Evolutionary conservation across 768 basidiomycete genomes (phyloP).

Genomic region (Leccinum disarticulatum): DNA sequence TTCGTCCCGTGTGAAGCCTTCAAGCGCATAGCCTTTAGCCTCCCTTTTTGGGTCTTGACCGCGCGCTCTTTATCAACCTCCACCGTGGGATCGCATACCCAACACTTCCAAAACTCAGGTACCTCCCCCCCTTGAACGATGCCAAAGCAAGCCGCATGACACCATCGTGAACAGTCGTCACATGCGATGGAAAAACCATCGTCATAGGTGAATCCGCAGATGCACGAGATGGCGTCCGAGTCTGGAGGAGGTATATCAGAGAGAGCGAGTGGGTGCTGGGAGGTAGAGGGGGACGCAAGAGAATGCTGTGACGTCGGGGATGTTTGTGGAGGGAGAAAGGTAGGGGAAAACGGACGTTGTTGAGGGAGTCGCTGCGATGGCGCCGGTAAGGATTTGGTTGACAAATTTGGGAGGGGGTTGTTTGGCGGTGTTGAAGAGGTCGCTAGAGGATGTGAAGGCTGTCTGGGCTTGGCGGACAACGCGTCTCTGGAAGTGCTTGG

Average conservation of each 20-base stretch:
- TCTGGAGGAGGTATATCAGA: slow-evolving; percentile 27
- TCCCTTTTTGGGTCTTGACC: slow-evolving; percentile 43
- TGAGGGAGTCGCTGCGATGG: slow-evolving; percentile 14
- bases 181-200: slow-evolving; percentile 88
- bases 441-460: slow-evolving; percentile 18
- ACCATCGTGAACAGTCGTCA: slow-evolving; percentile 80
- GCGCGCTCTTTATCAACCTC: slow-evolving; percentile 50
- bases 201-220: slow-evolving; percentile 72
- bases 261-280: slow-evolving; percentile 18
- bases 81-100: slow-evolving; percentile 54
- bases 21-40: slow-evolving; percentile 33
- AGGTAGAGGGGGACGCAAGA: slow-evolving; percentile 22
- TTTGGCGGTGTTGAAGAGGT: slow-evolving; percentile 20
- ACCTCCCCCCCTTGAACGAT: slow-evolving; percentile 53
- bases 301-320: slow-evolving; percentile 14
- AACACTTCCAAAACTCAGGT: slow-evolving; percentile 78
- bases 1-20: slow-evolving; percentile 29
- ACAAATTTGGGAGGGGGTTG: slow-evolving; percentile 6
- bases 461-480: slow-evolving; percentile 14
- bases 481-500: slow-evolving; percentile 7
- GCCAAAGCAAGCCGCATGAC: slow-evolving; percentile 77
- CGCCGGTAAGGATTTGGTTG: slow-evolving; percentile 17
- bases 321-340: slow-evolving; percentile 15
- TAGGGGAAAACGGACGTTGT: slow-evolving; percentile 23
- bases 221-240: slow-evolving; percentile 62